Percentiles rank a stretch among this genome's conserved stretches.
Conservation (phyloP, 2,329 filamentous ascomycete species). For the Sphaerulina populicola region DNA sequence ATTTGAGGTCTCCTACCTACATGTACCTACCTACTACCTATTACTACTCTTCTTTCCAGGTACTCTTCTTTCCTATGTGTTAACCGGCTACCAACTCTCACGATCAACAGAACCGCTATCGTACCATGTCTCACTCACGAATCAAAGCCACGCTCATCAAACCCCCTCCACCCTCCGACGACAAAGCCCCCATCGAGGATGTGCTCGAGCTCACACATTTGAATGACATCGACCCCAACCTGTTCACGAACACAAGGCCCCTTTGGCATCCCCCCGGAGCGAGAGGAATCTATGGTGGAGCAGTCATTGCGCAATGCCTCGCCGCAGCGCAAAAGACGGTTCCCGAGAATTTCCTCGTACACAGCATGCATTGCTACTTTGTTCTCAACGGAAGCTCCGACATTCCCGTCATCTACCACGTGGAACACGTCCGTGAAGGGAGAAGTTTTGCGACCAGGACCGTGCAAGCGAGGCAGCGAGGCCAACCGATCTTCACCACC, state of each 20-base stretch:
- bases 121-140: conserved; percentile 10
- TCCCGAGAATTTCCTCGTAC: conserved; percentile 67
- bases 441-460: conserved; percentile 84
- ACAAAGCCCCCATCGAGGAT: conserved; percentile 78
- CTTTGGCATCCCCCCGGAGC: conserved; percentile 90
- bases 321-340: conserved; percentile 84
- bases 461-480: conserved; percentile 87
- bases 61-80: not conserved
- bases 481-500: conserved; percentile 86
- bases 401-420: conserved; percentile 86
- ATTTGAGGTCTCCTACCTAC: not conserved
- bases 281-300: conserved; percentile 86
- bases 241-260: conserved; percentile 89
- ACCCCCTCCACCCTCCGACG: conserved; percentile 62
- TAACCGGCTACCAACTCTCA: not conserved
- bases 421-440: conserved; percentile 86
- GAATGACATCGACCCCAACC: conserved; percentile 65
- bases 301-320: conserved; percentile 86
- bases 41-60: no score
- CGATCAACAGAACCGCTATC: not conserved
- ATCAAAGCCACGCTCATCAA: conserved; percentile 50
- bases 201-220: conserved; percentile 78
- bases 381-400: conserved; percentile 78
- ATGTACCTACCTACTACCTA: not conserved
- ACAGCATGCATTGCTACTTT: conserved; percentile 99